Base-by-base conservation (phyloP, 1,284 basidiomycete species). In the Trichosporon ovoides region DNA sequence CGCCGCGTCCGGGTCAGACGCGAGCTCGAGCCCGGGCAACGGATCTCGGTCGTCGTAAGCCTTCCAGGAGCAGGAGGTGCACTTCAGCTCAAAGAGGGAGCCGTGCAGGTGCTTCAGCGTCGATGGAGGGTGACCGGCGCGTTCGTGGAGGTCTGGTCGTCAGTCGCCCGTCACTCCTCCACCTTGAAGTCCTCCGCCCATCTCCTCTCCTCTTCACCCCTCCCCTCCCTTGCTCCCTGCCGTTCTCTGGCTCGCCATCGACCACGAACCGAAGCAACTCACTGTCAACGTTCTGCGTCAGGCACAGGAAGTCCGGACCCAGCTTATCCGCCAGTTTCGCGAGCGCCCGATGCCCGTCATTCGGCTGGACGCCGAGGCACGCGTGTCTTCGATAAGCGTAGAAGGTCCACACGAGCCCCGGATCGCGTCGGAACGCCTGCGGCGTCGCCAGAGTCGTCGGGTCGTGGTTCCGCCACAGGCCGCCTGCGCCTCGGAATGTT, bases 201-300 rank as follows among this genome's bases (percentile, higher is more conserved):
- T n/a, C n/a, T n/a, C n/a, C n/a, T n/a, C n/a, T n/a, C n/a, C n/a
- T n/a, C n/a, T n/a, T n/a, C n/a, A n/a, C n/a, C n/a, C n/a, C n/a
- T n/a, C n/a, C n/a, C n/a, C n/a, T n/a, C n/a, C n/a, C n/a, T n/a
- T n/a, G n/a, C n/a, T n/a, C n/a, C n/a, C n/a, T n/a, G n/a, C n/a
- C n/a, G n/a, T n/a, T n/a, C n/a, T n/a, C n/a, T n/a, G n/a, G n/a
- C n/a, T n/a, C n/a, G n/a, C n/a, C n/a, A n/a, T n/a, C n/a, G n/a
- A n/a, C n/a, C n/a, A n/a, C n/a, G n/a, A n/a, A n/a, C n/a, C n/a
- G n/a, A 12, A 20, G 13, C 16, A 1, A 38, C 57, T 48, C 35
- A 61, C 60, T 56, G 18, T 61, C 60, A 7, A 61, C 60, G 12
- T 61, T 61, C 52, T 61, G 60, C 2, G 57, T 61, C 22, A 61